Base-by-base conservation (phyloP, 2,329 filamentous ascomycete species). In the Aspergillus sp. region DNA sequence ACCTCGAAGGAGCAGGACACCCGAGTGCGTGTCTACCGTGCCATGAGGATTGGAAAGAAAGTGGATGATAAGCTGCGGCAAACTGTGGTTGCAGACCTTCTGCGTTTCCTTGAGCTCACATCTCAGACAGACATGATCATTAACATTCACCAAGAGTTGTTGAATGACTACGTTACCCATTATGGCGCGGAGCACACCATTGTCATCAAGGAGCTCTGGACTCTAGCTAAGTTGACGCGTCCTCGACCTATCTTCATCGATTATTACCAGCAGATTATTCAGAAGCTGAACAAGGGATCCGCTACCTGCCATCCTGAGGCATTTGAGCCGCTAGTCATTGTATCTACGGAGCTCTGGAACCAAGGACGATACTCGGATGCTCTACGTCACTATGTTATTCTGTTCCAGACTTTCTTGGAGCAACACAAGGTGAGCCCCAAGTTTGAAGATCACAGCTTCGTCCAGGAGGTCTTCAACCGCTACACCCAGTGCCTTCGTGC, bases 211-310 rank as follows among this genome's bases (percentile, higher is more conserved):
- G 65, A 62, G 24, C 61, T 75, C 5, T 68, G 65, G 64, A 68
- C 60, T 3, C 50, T 75, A 44, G 72, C 70, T 13, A 62, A 71
- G 30, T 56, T 72, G 6, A 70, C 71, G 10, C 62, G 64, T 3
- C 70, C 71, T 10, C 67, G 69, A 4, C 67, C 70, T 0, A 59
- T 69, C 32, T 72, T 64, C 40, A 52, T 74, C 14, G 67, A 72
- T 33, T 75, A 75, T 58, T 73, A 73, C 52, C 65, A 63, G 50
- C 66, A 63, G 30, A 70, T 74, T 44, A 64, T 74, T 17, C 60
- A 58, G n/a, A 58, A 56, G 8, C 38, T 74, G 49, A 75, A 75
- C 62, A 74, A 73, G 55, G 64, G 67, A 36, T 59, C 66, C 0
- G 56, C 65, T 4, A 60, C 54, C 19, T 69, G 66, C 55, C 67